Evolutionary conservation across 495 filamentous ascomycete species (phyloP).

Genomic region (Ramalina intermedia): DNA sequence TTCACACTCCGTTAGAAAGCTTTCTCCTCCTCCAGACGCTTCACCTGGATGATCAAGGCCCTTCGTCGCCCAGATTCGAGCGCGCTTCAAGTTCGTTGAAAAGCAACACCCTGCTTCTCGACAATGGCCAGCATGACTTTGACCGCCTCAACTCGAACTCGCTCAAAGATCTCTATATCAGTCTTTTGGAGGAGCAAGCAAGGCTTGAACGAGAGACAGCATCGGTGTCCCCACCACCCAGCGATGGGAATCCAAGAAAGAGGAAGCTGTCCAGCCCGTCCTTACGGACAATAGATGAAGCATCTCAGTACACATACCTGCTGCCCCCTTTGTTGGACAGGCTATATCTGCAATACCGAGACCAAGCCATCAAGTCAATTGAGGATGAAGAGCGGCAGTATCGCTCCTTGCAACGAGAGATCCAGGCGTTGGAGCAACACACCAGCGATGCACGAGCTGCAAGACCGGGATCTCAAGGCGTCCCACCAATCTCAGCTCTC

Average conservation of each 20-base stretch:
- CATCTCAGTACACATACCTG: slow-evolving; percentile 45
- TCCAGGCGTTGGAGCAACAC: slow-evolving; percentile 44
- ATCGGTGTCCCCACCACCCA: slow-evolving; percentile 20
- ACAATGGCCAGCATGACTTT: slow-evolving; percentile 53
- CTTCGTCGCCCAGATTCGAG: slow-evolving; percentile 40
- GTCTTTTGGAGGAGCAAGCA: slow-evolving; percentile 60
- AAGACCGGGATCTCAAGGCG: slow-evolving; percentile 2
- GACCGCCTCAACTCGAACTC: slow-evolving; percentile 63
- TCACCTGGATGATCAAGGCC: slow-evolving; percentile 45
- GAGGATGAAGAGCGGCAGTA: slow-evolving; percentile 58
- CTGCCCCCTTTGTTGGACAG: slow-evolving; percentile 54
- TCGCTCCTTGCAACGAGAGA: slow-evolving; percentile 46
- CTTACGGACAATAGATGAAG: slow-evolving; percentile 47
- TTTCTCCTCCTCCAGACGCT: slow-evolving; percentile 83
- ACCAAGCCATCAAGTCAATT: slow-evolving; percentile 52
- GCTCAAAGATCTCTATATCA: slow-evolving; percentile 61
- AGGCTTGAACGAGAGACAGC: slow-evolving; percentile 14
- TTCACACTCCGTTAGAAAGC: slow-evolving; percentile 76
- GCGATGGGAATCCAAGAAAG: slow-evolving; percentile 44
- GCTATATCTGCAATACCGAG: slow-evolving; percentile 61
- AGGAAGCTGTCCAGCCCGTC: slow-evolving; percentile 56
- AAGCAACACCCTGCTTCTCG: slow-evolving; percentile 52
- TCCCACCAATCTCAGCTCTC: slow-evolving; percentile 2
- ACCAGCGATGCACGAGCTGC: slow-evolving; percentile 1
- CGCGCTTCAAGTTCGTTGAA: slow-evolving; percentile 60